A percentile compares a stretch with the other conserved stretches of the same genome.
phyloP scores from a whole-genome alignment of 2,329 filamentous ascomycete genomes.

The Lachnellula cervina region DNA sequence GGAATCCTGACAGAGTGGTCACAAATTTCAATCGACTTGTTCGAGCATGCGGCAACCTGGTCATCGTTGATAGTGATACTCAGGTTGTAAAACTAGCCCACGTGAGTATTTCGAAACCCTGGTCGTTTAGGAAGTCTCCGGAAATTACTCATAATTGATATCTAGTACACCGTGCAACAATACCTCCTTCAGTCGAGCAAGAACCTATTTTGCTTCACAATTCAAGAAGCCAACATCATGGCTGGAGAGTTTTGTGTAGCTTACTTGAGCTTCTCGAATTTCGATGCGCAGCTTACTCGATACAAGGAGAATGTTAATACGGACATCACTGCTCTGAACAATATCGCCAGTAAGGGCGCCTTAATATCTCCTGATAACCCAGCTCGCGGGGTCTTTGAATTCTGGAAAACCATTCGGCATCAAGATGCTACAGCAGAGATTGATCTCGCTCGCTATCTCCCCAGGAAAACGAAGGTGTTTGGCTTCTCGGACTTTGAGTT shows the following conservation, averaged over 20 bases:
- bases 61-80: conserved; percentile 10
- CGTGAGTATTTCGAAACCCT: background rate
- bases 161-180: background rate
- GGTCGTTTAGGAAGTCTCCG: no score
- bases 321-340: conserved; percentile 3
- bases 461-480: background rate
- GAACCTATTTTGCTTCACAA: conserved; percentile 1
- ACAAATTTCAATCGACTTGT: conserved; percentile 10
- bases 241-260: conserved; percentile 14
- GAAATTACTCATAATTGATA: no score
- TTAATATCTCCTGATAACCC: background rate
- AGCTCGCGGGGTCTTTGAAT: background rate
- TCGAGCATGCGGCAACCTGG: conserved; percentile 12
- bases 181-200: background rate
- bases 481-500: background rate
- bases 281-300: conserved; percentile 10
- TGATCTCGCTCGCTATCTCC: background rate
- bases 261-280: conserved; percentile 15
- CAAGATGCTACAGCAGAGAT: background rate
- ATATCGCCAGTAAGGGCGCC: background rate
- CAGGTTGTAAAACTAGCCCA: conserved; percentile 11
- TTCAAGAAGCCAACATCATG: conserved; percentile 7
- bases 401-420: conserved; percentile 4
- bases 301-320: conserved; percentile 6
- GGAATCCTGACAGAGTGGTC: conserved; percentile 4